Evolutionary conservation across 2,329 filamentous ascomycete genomes (phyloP), one percentile per base, ranked within the genome.

Genomic region (Sphaerulina musiva): DNA sequence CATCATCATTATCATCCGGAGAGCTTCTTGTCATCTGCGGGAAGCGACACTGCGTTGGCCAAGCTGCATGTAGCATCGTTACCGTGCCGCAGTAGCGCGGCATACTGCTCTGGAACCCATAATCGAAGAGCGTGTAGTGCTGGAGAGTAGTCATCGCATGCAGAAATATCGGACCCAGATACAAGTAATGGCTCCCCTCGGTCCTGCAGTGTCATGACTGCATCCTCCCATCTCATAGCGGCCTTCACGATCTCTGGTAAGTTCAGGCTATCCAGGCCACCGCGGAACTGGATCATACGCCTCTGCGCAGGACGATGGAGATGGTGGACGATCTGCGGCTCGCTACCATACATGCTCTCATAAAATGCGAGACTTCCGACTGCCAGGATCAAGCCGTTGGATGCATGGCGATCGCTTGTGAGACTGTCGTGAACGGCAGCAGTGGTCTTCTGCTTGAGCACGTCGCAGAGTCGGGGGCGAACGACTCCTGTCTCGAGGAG

Each of bases 281-380:
- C 67, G 8, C 67, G 60, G 51, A 67, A 57, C 29, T 61, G 58
- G 10, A 69, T 66, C 67, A 69, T 69, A 6, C 64, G 62, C 47
- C 60, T 53, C 56, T 69, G 67, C 8, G 67, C 67, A 0, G 67
- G 67, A 1, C 67, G 62, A 55, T 69, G 67, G 7, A 68, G 60
- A 2, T 52, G 41, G 26, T 61, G 62, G 4, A 65, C 64, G 12
- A 36, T 36, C 2, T 65, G 64, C 7, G 59, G 51, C 29, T 60
- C 57, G 55, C 68, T 62, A 10, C 67, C 66, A 46, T 69, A 69
- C 61, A 69, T 62, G 39, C 59, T 60, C 48, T 69, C 67, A 48
- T 69, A 64, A 2, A 68, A 53, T 8, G 67, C 67, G 12, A 69
- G 68, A 12, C 67, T 64, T 4, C 67, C 66, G 2, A 68, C 64